Percentiles rank a stretch among this genome's conserved stretches.
These are phyloP conservation scores for Phoma sp. DNA, from an alignment of 2,329 filamentous ascomycete species.

Conservation along the genomic window DNA sequence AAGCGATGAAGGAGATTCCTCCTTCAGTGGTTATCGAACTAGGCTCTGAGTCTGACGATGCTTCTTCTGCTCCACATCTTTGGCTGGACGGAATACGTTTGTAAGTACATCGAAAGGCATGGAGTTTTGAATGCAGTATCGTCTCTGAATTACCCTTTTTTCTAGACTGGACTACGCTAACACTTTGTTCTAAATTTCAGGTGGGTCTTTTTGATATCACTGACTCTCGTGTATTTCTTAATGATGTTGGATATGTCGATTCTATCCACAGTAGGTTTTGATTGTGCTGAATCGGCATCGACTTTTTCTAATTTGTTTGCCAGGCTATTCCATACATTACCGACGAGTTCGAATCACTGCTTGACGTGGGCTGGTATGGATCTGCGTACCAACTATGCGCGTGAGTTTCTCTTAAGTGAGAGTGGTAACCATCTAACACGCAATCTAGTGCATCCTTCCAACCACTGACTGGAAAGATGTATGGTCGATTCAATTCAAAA, in stretches of 20 bases:
- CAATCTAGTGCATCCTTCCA: conserved; percentile 12
- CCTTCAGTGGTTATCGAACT: not conserved
- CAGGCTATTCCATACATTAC: conserved; percentile 29
- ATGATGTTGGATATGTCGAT: conserved; percentile 27
- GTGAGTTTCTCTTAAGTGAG: conserved; percentile 9
- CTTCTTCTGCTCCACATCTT: too few relatives aligned
- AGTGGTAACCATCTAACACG: not conserved
- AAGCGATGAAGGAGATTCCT: not conserved
- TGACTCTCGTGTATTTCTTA: conserved; percentile 17
- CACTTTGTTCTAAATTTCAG: not conserved
- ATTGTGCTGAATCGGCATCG: not conserved
- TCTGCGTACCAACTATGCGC: conserved; percentile 49
- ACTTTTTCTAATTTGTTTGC: not conserved
- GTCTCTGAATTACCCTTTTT: too few relatives aligned
- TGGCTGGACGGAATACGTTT: too few relatives aligned
- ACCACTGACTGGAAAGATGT: conserved; percentile 28
- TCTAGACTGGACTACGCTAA: not conserved
- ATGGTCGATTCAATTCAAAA: conserved; percentile 15
- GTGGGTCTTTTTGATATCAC: conserved; percentile 4
- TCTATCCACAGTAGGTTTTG: conserved; percentile 20
- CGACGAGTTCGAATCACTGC: conserved; percentile 25
- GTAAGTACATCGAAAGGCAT: too few relatives aligned
- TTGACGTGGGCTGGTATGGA: conserved; percentile 31
- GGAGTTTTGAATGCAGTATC: too few relatives aligned
- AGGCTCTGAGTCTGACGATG: too few relatives aligned